Conservation (phyloP, 768 basidiomycete genomes). For the Crepidotus variabilis region DNA sequence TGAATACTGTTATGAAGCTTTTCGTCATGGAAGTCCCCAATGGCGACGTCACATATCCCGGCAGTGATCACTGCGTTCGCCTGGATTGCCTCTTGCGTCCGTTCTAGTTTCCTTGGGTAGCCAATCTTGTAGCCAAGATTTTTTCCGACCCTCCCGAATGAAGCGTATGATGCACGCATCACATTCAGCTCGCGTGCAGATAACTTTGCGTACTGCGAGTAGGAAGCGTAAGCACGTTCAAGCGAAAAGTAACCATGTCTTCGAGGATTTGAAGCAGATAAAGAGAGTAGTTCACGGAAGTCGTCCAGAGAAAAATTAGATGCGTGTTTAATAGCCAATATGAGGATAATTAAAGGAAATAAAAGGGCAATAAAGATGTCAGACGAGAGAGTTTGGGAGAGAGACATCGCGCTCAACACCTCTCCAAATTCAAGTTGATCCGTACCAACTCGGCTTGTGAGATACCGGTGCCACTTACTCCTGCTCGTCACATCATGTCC, state of each 20-base stretch:
- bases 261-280: slow-evolving; percentile 14
- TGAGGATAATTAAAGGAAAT: slow-evolving; percentile 33
- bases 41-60: slow-evolving; percentile 34
- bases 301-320: slow-evolving; percentile 22
- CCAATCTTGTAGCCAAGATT: slow-evolving; percentile 48
- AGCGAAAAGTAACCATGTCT: slow-evolving; percentile 38
- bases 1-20: not conserved
- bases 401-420: not conserved
- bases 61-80: slow-evolving; percentile 35
- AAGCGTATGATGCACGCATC: slow-evolving; percentile 40
- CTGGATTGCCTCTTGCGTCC: slow-evolving; percentile 35
- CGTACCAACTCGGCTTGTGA: no score
- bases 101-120: slow-evolving; percentile 50
- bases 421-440: not conserved
- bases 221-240: slow-evolving; percentile 39
- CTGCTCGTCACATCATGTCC: not conserved
- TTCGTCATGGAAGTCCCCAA: slow-evolving; percentile 17
- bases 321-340: slow-evolving; percentile 25
- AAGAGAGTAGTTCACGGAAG: slow-evolving; percentile 23
- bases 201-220: slow-evolving; percentile 37
- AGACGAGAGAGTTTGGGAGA: slow-evolving; percentile 14
- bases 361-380: slow-evolving; percentile 35
- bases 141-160: slow-evolving; percentile 42
- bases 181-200: slow-evolving; percentile 35
- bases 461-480: no score